Evolutionary conservation across 225 moss, liverwort and hornwort species (phyloP).

Genomic region (Sphagnum tenellum): DNA sequence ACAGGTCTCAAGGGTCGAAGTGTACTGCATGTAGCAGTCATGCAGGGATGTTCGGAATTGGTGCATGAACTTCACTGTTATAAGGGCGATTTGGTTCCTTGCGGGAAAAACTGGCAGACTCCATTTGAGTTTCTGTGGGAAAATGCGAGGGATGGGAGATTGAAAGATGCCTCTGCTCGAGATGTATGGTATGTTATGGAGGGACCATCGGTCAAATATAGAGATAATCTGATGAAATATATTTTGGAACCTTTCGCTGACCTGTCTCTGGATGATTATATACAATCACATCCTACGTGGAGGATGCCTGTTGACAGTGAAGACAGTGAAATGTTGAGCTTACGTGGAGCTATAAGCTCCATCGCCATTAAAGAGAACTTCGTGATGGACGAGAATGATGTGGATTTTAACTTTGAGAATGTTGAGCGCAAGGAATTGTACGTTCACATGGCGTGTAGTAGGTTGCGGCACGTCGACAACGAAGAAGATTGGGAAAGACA

Average conservation of each 20-base stretch:
- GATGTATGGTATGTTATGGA: constrained; percentile 22
- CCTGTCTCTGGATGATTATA: not conserved
- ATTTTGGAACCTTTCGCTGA: no score
- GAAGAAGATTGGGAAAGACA: no score
- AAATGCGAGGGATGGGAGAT: constrained; percentile 14
- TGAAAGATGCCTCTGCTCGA: constrained; percentile 16
- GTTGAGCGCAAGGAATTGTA: not conserved
- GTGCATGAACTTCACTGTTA: not conserved
- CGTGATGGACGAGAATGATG: not conserved
- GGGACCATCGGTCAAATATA: constrained; percentile 5
- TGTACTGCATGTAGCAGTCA: constrained; percentile 26
- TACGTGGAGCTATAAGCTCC: not conserved
- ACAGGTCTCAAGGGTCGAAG: constrained; percentile 11
- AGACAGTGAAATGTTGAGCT: not conserved
- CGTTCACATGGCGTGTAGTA: constrained; percentile 4
- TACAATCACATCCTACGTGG: not conserved
- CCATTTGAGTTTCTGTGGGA: constrained; percentile 1
- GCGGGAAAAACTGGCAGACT: not conserved
- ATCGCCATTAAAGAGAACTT: no score
- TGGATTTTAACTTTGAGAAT: constrained; percentile 11
- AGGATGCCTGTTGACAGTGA: not conserved
- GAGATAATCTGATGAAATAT: no score
- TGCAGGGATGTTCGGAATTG: constrained; percentile 26
- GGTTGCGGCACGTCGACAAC: constrained; percentile 4
- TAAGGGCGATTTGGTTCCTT: no score